phyloP scores from a whole-genome alignment of 1,284 basidiomycete genomes.

The Cutaneotrichosporon sp. region DNA sequence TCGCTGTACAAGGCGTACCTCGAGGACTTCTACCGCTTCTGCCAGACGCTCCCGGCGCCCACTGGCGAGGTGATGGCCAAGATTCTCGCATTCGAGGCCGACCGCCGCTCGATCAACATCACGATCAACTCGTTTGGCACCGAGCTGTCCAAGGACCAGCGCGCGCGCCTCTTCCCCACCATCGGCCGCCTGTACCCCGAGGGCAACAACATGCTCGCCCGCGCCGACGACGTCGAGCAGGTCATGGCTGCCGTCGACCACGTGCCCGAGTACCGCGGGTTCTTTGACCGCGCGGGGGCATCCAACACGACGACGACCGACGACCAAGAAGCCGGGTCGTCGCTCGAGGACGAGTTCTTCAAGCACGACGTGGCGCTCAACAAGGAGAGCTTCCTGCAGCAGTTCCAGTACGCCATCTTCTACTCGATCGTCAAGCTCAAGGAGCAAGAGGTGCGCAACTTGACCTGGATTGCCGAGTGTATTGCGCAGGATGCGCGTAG shows the following conservation, averaged over 20 bases:
- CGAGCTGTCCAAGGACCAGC: constrained; percentile 90
- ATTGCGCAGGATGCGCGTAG: constrained; percentile 88
- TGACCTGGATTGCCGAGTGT: constrained; percentile 98
- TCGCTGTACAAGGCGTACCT: constrained; percentile 99
- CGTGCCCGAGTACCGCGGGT: constrained; percentile 84
- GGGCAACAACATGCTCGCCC: constrained; percentile 90
- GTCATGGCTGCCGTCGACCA: constrained; percentile 85
- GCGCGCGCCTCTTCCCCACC: constrained; percentile 91
- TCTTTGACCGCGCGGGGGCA: constrained; percentile 70
- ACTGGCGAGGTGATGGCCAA: constrained; percentile 86
- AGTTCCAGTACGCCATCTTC: constrained; percentile 91
- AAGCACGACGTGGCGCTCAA: constrained; percentile 89
- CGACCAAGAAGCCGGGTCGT: constrained; percentile 50
- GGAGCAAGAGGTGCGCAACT: constrained; percentile 97
- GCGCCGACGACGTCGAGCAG: constrained; percentile 94
- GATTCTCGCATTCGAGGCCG: constrained; percentile 94
- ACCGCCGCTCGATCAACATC: constrained; percentile 95
- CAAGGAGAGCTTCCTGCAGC: constrained; percentile 90
- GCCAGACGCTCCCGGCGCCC: constrained; percentile 73
- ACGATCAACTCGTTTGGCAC: constrained; percentile 99
- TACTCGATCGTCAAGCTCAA: constrained; percentile 96
- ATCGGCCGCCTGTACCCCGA: constrained; percentile 93
- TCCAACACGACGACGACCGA: constrained; percentile 14
- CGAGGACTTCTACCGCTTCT: constrained; percentile 93
- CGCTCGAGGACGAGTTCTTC: constrained; percentile 94